Conservation (phyloP, 2,329 filamentous ascomycete genomes). For the Fusarium sambucinum region DNA sequence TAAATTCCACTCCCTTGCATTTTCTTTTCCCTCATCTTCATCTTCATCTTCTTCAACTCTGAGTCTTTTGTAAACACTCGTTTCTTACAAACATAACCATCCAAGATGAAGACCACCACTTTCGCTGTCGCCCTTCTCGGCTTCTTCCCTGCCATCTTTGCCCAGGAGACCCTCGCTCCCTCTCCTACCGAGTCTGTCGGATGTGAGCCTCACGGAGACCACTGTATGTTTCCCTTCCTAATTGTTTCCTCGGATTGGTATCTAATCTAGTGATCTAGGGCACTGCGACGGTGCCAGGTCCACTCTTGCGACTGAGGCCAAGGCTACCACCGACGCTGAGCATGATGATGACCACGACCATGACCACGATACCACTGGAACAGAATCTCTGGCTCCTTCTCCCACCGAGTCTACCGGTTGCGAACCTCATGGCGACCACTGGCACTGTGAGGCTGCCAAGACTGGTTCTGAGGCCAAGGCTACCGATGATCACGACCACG, state of each 20-base stretch:
- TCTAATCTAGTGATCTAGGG: slow-evolving; percentile 14
- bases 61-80: slow-evolving; percentile 6
- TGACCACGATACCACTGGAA: background rate
- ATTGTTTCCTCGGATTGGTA: background rate
- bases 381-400: slow-evolving; percentile 24
- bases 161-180: slow-evolving; percentile 28
- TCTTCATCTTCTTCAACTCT: background rate
- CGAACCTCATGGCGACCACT: slow-evolving; percentile 44
- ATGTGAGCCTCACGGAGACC: slow-evolving; percentile 42
- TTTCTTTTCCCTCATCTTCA: slow-evolving; percentile 25
- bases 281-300: slow-evolving; percentile 41
- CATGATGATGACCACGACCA: slow-evolving; percentile 10
- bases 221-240: slow-evolving; percentile 18
- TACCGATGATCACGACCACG: slow-evolving; percentile 20
- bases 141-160: slow-evolving; percentile 40
- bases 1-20: slow-evolving; percentile 8
- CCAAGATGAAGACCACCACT: slow-evolving; percentile 44
- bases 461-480: slow-evolving; percentile 28
- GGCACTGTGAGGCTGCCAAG: slow-evolving; percentile 44
- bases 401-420: slow-evolving; percentile 44
- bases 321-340: slow-evolving; percentile 13
- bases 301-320: slow-evolving; percentile 13
- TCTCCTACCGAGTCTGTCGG: slow-evolving; percentile 46
- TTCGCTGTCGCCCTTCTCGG: slow-evolving; percentile 43
- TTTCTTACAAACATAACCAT: background rate